phyloP scores from a whole-genome alignment of 2,329 filamentous ascomycete species.

The Hypoxylon sp. region DNA sequence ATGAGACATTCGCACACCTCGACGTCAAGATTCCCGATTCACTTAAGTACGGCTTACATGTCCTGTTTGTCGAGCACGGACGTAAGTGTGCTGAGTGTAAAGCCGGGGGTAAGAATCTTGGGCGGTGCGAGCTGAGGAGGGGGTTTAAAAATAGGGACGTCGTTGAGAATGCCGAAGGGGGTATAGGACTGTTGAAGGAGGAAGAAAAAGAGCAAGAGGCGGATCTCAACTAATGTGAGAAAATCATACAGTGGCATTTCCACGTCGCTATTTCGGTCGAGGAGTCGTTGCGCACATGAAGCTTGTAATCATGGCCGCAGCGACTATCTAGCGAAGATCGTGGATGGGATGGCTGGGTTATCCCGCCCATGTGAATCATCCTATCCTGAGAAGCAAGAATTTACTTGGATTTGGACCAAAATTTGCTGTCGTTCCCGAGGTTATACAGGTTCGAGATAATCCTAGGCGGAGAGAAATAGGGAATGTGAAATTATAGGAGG shows the following conservation, averaged over 20 bases:
- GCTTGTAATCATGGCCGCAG: too few relatives aligned
- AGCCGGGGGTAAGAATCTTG: constrained; percentile 60
- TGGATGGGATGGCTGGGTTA: too few relatives aligned
- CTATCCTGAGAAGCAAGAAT: too few relatives aligned
- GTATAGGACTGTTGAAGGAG: constrained; percentile 32
- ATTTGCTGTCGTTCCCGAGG: too few relatives aligned
- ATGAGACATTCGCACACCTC: constrained; percentile 66
- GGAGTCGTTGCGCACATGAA: too few relatives aligned
- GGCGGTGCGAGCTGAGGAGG: constrained; percentile 60
- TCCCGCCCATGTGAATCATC: too few relatives aligned
- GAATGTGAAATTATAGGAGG: too few relatives aligned
- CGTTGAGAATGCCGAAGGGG: constrained; percentile 32
- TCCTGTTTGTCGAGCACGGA: constrained; percentile 65
- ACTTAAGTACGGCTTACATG: constrained; percentile 66
- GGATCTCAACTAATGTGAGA: neutral
- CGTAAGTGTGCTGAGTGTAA: constrained; percentile 63
- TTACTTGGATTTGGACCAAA: too few relatives aligned
- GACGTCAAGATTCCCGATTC: constrained; percentile 63
- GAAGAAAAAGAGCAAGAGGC: constrained; percentile 1
- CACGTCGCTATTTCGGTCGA: too few relatives aligned
- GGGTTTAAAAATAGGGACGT: constrained; percentile 55
- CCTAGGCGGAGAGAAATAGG: too few relatives aligned
- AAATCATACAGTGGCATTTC: constrained; percentile 1
- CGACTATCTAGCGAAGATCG: too few relatives aligned
- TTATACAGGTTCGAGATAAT: too few relatives aligned